phyloP scores from a whole-genome alignment of 768 basidiomycete genomes.

The Gyrodon lividus region DNA sequence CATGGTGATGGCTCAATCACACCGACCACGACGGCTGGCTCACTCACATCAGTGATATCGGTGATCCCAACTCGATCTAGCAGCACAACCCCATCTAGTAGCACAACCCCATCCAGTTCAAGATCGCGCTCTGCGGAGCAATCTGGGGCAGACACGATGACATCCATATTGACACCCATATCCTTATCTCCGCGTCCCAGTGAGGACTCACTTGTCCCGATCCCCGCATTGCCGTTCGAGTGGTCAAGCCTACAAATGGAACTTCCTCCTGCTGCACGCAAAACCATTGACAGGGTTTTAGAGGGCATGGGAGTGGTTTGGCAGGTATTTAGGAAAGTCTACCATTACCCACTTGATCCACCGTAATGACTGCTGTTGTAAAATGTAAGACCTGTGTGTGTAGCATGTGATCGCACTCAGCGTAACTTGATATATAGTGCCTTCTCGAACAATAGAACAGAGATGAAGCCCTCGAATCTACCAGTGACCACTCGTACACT shows the following conservation, averaged over 20 bases:
- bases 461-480: too few species aligned
- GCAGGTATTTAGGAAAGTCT: conserved; percentile 30
- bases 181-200: conserved; percentile 5
- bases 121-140: conserved; percentile 8
- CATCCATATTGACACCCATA: conserved; percentile 13
- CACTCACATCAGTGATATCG: conserved; percentile 7
- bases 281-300: conserved; percentile 26
- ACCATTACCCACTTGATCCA: conserved; percentile 36
- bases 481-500: neutral
- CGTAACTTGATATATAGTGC: too few species aligned
- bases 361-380: conserved; percentile 16
- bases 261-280: conserved; percentile 22
- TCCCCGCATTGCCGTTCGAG: conserved; percentile 23
- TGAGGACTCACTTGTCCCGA: conserved; percentile 22
- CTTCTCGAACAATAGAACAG: too few species aligned
- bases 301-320: conserved; percentile 28
- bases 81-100: neutral
- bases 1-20: neutral
- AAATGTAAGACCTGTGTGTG: conserved; percentile 5
- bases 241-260: conserved; percentile 30
- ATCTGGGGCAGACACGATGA: conserved; percentile 10
- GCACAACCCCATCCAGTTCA: conserved; percentile 2
- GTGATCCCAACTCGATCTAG: conserved; percentile 1
- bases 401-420: conserved; percentile 1
- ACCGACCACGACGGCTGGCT: conserved; percentile 3